These are phyloP conservation scores for Effrenium voratum DNA, from an alignment of 73 alveolate species.

Conservation along the genomic window DNA sequence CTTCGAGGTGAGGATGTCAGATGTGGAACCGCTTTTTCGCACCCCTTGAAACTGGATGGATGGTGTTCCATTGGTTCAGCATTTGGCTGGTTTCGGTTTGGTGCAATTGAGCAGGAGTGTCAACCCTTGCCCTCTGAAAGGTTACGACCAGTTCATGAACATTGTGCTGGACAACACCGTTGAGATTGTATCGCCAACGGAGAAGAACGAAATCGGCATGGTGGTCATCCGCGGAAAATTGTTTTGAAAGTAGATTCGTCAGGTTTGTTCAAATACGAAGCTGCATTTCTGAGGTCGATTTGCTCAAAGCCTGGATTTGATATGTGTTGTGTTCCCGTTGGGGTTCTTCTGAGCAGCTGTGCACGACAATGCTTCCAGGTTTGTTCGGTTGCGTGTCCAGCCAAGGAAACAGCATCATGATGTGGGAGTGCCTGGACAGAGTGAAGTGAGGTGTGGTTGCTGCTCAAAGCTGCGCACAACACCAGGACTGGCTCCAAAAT, in stretches of 20 bases:
- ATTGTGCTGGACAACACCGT: slow-evolving; percentile 97
- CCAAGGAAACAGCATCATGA: slow-evolving; percentile 96
- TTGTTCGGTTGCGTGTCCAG: neutral
- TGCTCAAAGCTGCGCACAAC: too few species aligned
- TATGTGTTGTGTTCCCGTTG: neutral
- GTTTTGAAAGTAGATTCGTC: neutral
- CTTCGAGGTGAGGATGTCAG: too few species aligned
- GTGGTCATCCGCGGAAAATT: slow-evolving; percentile 96
- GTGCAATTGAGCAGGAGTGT: too few species aligned
- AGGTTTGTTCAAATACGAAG: neutral
- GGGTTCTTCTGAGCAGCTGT: neutral
- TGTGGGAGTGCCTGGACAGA: slow-evolving; percentile 98
- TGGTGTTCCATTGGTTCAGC: too few species aligned
- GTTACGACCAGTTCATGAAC: slow-evolving; percentile 98
- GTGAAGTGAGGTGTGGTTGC: slow-evolving; percentile 94
- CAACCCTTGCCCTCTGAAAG: too few species aligned
- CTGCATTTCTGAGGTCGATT: neutral
- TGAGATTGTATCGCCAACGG: slow-evolving; percentile 95
- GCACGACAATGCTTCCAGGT: neutral
- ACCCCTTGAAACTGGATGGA: too few species aligned
- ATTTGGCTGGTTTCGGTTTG: too few species aligned
- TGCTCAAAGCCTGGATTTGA: neutral
- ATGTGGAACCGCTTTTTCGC: too few species aligned
- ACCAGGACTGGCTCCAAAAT: too few species aligned
- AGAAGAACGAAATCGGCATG: slow-evolving; percentile 97